Evolutionary conservation across 805 yeast species (phyloP), one percentile per base, ranked within the genome.

Genomic region (Yarrowia keelungensis): DNA sequence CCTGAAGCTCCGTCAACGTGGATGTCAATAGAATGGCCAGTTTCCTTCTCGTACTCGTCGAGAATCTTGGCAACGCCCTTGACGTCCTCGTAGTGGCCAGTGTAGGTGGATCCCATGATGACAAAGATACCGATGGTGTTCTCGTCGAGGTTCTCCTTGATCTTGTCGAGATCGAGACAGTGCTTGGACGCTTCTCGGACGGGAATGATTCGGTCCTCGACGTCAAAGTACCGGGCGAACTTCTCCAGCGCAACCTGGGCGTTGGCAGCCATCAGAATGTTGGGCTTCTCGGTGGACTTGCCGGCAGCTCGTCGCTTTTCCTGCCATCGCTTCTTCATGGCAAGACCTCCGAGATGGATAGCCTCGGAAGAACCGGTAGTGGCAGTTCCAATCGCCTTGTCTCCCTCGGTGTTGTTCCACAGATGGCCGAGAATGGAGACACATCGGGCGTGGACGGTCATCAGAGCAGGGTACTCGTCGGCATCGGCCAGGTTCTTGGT

Each of bases 1-100:
- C 97, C 97, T 22, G 92, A 86, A 2, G 97, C 97, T 72, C 95
- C 98, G 77, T 92, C 98, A 36, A 93, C 95, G 76, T 92, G 98
- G 75, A 92, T 91, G 56, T 95, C 92, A 69, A 92, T 82, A 74
- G 84, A 84, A 69, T 79, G 69, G 8, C 96, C 96, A 3, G 84
- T 87, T 73, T 88, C 87, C 70, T 79, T 79, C 76, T 93, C 88
- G 72, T 85, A 83, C 69, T 87, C 86, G 75, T 89, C 93, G 71
- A 92, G 81, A n/a, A 89, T 80, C n/a, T 83, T 76, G 62, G 86
- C 77, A 54, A 91, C 87, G 47, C 81, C 80, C 71, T 79, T 82
- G 49, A 92, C 92, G 67, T 89, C 85, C 77, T 92, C 97, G 79
- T 90, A 92, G 61, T 92, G 92, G 69, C 98, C 98, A 5, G 97